phyloP scores from a whole-genome alignment of 371 early-diverging fungal genomes.

The Phascolomyces articulosus region DNA sequence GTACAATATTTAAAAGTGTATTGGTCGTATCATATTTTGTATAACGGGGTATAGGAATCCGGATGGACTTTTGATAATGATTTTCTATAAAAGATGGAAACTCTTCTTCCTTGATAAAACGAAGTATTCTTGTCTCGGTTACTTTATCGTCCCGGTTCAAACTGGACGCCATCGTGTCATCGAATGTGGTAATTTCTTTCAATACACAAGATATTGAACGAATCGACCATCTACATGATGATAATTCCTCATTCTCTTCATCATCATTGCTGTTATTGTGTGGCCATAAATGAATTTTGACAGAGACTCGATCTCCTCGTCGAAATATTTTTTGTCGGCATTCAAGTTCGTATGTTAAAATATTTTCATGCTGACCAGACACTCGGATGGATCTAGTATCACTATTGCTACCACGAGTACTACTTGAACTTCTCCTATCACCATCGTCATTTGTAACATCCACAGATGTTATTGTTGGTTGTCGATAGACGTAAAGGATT shows the following conservation, averaged over 20 bases:
- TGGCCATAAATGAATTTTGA: constrained; percentile 29
- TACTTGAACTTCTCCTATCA: constrained; percentile 1
- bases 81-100: constrained; percentile 21
- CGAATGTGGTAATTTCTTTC: constrained; percentile 42
- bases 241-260: constrained; percentile 1
- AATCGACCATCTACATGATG: constrained; percentile 25
- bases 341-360: constrained; percentile 24
- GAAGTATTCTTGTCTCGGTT: constrained; percentile 34
- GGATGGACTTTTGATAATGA: background rate
- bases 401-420: too few species aligned
- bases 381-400: constrained; percentile 6
- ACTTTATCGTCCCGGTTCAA: background rate
- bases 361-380: background rate
- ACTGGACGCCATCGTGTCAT: constrained; percentile 5
- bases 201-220: constrained; percentile 37
- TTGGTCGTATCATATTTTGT: constrained; percentile 35
- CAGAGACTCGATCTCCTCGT: constrained; percentile 39
- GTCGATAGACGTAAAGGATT: constrained; percentile 16
- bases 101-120: constrained; percentile 34
- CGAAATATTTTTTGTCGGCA: constrained; percentile 22
- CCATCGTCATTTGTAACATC: too few species aligned
- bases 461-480: too few species aligned
- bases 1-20: constrained; percentile 30
- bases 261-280: background rate
- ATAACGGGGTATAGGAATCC: constrained; percentile 13